Conservation (phyloP, 305 asterid species). For the Stenogyne calaminthoides region DNA sequence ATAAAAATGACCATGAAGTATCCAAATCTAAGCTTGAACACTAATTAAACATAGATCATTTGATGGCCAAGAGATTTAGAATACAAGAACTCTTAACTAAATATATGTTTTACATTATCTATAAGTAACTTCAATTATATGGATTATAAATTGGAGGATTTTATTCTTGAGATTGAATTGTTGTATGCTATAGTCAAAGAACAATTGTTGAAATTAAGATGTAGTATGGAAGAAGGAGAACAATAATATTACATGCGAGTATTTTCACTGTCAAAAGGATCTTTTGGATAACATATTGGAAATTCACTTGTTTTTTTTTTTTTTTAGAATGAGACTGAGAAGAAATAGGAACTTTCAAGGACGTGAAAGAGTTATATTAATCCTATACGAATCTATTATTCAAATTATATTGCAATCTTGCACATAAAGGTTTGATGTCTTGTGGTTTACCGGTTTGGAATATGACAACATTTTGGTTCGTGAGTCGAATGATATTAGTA, state of each 20-base stretch:
- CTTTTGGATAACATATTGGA: not conserved
- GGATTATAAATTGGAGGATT: constrained; percentile 17
- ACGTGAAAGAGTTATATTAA: constrained; percentile 13
- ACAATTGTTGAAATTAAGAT: too few relatives aligned
- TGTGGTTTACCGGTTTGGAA: too few relatives aligned
- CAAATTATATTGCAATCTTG: not conserved
- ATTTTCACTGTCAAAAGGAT: not conserved
- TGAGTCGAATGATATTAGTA: too few relatives aligned
- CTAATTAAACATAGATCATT: not conserved
- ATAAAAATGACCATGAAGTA: too few relatives aligned
- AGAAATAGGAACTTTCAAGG: not conserved
- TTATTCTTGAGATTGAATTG: constrained; percentile 20
- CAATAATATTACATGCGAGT: not conserved
- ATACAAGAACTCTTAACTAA: constrained; percentile 9
- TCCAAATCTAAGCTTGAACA: too few relatives aligned
- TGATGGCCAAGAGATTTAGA: not conserved
- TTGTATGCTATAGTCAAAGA: constrained; percentile 18
- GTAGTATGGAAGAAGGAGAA: too few relatives aligned
- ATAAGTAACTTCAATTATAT: not conserved
- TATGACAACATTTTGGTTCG: too few relatives aligned
- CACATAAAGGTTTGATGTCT: too few relatives aligned
- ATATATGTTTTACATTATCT: not conserved
- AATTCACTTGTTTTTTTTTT: not conserved
- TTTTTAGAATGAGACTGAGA: not conserved
- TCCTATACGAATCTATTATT: not conserved